Base-by-base conservation (phyloP, 176 grass and related monocot species). In the Musa troglodytarum region DNA sequence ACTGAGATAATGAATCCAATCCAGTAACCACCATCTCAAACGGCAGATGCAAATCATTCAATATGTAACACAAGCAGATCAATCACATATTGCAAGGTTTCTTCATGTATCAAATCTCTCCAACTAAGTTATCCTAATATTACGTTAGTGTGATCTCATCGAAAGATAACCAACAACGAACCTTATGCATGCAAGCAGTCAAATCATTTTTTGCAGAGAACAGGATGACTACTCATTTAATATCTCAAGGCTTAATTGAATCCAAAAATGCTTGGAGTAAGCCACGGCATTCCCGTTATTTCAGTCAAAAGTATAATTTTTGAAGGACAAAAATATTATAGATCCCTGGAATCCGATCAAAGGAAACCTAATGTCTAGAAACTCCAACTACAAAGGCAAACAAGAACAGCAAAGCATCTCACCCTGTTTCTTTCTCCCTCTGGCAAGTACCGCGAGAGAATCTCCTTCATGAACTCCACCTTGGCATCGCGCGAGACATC, bases 341-440 rank as follows among this genome's bases (percentile, higher is more conserved):
- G 22, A 65, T 21, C 9, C 63, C 23, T 11, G 63, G 9, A 34
- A 65, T 26, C 8, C 23, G 63, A 65, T 28, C 9, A 65, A 65
- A 1, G 68, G 49, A 80, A 64, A 70, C 54, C 55, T 53, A 80
- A 64, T n/a, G 63, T 64, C 28, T 20, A 51, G 19, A 52, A 73
- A 28, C 11, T 23, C 77, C 78, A 50, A 67, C 80, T 17, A 10
- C 64, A 81, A 49, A 9, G 2, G 17, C 10, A 73, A 74, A 34
- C 29, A 52, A 53, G 54, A 62, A 76, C 21, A 65, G 0, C 21
- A 15, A 64, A 56, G 78, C 13, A 65, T 2, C 11, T 68, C 63
- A 88, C 89, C 86, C 88, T 88, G 83, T 81, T 86, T 50, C 89
- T 83, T 79, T 92, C 89, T 50, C 86, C 86, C 53, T 86, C 86